Evolutionary conservation across 2,329 filamentous ascomycete species (phyloP), one percentile per base, ranked within the genome.

Genomic region (Triangularia verruculosa): DNA sequence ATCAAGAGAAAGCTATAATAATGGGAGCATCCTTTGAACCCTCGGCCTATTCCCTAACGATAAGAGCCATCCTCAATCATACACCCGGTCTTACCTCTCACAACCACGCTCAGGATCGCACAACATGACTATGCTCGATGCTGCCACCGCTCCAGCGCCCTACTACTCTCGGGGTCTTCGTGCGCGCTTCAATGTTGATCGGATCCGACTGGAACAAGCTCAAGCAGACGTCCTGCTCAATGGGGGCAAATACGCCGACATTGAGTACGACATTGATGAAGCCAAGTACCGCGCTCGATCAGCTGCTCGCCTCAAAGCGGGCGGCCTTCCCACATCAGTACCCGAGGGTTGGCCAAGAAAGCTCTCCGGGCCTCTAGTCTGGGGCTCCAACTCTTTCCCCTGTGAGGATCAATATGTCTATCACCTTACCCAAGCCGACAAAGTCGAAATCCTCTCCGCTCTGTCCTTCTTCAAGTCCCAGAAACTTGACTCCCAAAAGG

Each of bases 141-240:
- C 9, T 17, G 27, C 57, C 13, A 17, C 57, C 17, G n/a, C 39
- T 13, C 57, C 62, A 3, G 57, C 51, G 22, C 61, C 61, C 4
- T 68, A 68, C 54, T 68, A 68, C 51, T 68, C 66, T 13, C 64
- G 64, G 24, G 66, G 66, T 24, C 65, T 68, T 1, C 64, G 66
- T 15, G 66, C 66, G 4, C 64, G 66, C 34, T 68, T 65, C 64
- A 32, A 65, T 8, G 62, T 64, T 28, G 66, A 68, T 54, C 64
- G 62, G 1, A 43, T 66, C 59, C 61, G 66, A 13, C 64, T 65
- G 22, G 64, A 68, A 28, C 64, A 65, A 56, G 66, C 66, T 25
- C 58, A 59, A 22, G 39, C 24, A 7, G 61, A 61, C 5, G 52
- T 28, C 20, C 32, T 24, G 15, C 24, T 47, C 32, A 27, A 30